These are phyloP conservation scores for Streptanthus diversifolius DNA, from an alignment of 345 rosid species.

Conservation along the genomic window DNA sequence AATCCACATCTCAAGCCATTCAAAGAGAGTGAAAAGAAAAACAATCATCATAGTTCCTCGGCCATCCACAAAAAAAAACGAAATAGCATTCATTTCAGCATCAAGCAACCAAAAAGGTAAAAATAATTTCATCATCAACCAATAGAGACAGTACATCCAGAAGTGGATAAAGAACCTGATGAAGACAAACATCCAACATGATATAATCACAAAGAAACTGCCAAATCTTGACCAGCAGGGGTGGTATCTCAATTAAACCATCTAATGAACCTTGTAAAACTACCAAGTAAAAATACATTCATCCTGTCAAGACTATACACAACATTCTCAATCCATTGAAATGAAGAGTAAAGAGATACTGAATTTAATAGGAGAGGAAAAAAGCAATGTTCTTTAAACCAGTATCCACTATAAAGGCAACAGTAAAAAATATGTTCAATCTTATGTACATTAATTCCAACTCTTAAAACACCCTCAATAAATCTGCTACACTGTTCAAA, in stretches of 20 bases:
- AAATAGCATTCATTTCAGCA: slow-evolving; percentile 4
- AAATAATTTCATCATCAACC: slow-evolving; percentile 12
- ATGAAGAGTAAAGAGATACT: slow-evolving; percentile 15
- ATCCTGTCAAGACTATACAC: slow-evolving; percentile 25
- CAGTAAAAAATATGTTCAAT: slow-evolving; percentile 20
- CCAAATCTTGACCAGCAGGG: slow-evolving; percentile 12
- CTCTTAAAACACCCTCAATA: slow-evolving; percentile 38
- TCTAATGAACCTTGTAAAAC: slow-evolving; percentile 30
- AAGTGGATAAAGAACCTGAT: slow-evolving; percentile 6
- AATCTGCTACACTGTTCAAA: slow-evolving; percentile 46
- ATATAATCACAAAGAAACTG: not conserved
- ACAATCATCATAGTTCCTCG: slow-evolving; percentile 6
- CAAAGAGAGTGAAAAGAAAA: slow-evolving; percentile 21
- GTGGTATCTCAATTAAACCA: slow-evolving; percentile 12
- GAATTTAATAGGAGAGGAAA: not conserved
- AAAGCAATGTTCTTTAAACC: slow-evolving; percentile 13
- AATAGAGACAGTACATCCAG: slow-evolving; percentile 13
- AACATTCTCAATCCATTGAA: slow-evolving; percentile 32
- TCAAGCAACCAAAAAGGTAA: slow-evolving; percentile 16
- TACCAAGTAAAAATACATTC: slow-evolving; percentile 40
- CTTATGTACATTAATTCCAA: slow-evolving; percentile 47
- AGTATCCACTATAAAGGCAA: slow-evolving; percentile 24
- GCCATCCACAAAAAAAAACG: not conserved
- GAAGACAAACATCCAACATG: slow-evolving; percentile 3
- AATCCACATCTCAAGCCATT: slow-evolving; percentile 20